phyloP scores from a whole-genome alignment of 192 early-diverging fungal species.

The Entomortierella chlamydospora region DNA sequence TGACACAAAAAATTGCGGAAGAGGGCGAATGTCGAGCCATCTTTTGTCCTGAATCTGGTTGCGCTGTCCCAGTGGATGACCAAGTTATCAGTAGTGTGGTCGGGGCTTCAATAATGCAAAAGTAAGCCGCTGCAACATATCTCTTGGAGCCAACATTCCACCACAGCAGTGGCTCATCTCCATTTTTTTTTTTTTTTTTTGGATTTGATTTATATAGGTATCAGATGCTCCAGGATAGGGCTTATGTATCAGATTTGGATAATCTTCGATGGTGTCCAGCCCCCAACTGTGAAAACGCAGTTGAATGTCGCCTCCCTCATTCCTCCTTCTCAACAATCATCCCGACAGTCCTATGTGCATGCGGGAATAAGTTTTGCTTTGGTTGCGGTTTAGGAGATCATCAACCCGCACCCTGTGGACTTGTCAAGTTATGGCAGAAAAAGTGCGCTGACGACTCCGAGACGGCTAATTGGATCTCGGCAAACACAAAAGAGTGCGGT shows the following conservation, averaged over 20 bases:
- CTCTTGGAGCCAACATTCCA: neutral
- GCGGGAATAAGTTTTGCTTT: constrained; percentile 90
- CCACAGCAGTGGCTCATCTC: neutral
- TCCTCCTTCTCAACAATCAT: constrained; percentile 77
- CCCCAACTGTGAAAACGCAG: constrained; percentile 95
- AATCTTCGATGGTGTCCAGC: constrained; percentile 93
- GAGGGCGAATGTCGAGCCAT: constrained; percentile 93
- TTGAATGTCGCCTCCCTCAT: constrained; percentile 88
- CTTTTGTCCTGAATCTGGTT: constrained; percentile 81
- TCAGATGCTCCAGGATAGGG: constrained; percentile 81
- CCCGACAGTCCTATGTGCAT: constrained; percentile 88
- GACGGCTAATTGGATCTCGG: constrained; percentile 97
- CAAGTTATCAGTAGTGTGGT: constrained; percentile 82
- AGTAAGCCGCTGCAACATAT: constrained; percentile 55
- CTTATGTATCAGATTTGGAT: constrained; percentile 91
- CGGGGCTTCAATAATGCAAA: constrained; percentile 60
- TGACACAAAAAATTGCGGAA: constrained; percentile 84
- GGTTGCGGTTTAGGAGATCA: constrained; percentile 86
- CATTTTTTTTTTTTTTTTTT: too few species aligned
- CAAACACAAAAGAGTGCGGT: constrained; percentile 94
- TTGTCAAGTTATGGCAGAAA: constrained; percentile 90
- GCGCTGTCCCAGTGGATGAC: constrained; percentile 87
- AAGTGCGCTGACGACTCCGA: constrained; percentile 99
- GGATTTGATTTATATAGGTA: constrained; percentile 67
- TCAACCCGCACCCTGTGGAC: constrained; percentile 90